Base-by-base conservation (phyloP, 148 eudicot species). In the Linanthus parryae region DNA sequence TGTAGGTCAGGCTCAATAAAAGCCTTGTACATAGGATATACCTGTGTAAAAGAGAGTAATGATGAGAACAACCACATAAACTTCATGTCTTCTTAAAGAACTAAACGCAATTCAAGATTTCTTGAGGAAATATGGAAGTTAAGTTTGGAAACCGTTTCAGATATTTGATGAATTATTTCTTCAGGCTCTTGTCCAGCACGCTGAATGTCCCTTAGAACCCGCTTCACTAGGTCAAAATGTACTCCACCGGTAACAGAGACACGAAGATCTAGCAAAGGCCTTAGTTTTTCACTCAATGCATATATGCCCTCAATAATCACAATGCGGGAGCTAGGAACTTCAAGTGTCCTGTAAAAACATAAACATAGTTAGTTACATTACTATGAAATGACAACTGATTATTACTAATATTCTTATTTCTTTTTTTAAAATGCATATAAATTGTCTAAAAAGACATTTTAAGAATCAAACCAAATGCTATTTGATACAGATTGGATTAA, bases 161-260 rank as follows among this genome's bases (percentile, higher is more conserved):
- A 86, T 3, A 91, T 91, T 64, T 91, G 97, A 57, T 91, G 97
- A 56, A 91, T 91, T 40, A 91, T 91, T 74, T 91, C 97, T 73
- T 91, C 94, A 59, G 97, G 97, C 71, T 86, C 97, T 67, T 91
- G 95, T 38, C 95, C 97, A 64, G 86, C 95, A 64, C 98, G 95
- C 55, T 91, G 95, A 67, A 86, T 87, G 72, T 91, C 98, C 55
- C 95, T 79, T 40, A 91, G 64, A 62, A 91, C 98, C 60, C 98
- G 82, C 71, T 91, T 91, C 31, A 91, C 98, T 21, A 91, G 79
- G 71, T 91, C 98, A 71, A 91, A 86, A 69, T 91, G 98, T 48
- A 91, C 84, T 56, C 98, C 98, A 40, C 98, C 97, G 42, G 98
- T 91, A 57, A 91, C 76, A 62, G 98, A 91, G 21, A 91, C 98